Evolutionary conservation across 1,284 basidiomycete species (phyloP).

Genomic region (Fomitopsis palustris): DNA sequence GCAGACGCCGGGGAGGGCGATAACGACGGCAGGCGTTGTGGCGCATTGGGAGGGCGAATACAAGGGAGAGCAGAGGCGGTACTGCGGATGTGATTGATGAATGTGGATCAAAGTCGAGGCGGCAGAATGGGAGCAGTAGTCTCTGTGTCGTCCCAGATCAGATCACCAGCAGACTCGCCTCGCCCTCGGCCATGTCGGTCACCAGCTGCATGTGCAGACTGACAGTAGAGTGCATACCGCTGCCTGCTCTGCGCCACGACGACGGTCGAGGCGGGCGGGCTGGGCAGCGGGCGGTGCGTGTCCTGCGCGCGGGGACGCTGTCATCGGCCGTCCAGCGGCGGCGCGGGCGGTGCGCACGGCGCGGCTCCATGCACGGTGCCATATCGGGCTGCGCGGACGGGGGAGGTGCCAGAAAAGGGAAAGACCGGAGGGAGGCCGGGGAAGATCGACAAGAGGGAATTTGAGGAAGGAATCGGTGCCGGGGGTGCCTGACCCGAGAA

Average conservation of each 20-base stretch:
- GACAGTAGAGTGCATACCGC: no score
- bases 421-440: not conserved
- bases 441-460: constrained; percentile 2
- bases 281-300: not conserved
- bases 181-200: not conserved
- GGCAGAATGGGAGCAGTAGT: not conserved
- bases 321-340: not conserved
- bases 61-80: no score
- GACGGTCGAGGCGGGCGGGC: no score
- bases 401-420: not conserved
- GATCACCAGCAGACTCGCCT: not conserved
- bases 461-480: constrained; percentile 17
- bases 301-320: not conserved
- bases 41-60: not conserved
- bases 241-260: no score
- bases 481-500: constrained; percentile 25
- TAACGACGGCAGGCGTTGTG: not conserved
- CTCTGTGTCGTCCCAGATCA: not conserved
- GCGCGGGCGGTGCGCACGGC: not conserved
- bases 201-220: no score
- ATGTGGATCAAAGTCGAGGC: not conserved
- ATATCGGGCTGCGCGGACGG: not conserved
- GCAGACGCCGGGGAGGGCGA: not conserved
- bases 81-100: not conserved
- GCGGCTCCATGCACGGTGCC: not conserved